A percentile compares a stretch with the other conserved stretches of the same genome.
Evolutionary conservation across 371 early-diverging fungal species (phyloP).

Genomic region (Dinochytrium kinnereticum): DNA sequence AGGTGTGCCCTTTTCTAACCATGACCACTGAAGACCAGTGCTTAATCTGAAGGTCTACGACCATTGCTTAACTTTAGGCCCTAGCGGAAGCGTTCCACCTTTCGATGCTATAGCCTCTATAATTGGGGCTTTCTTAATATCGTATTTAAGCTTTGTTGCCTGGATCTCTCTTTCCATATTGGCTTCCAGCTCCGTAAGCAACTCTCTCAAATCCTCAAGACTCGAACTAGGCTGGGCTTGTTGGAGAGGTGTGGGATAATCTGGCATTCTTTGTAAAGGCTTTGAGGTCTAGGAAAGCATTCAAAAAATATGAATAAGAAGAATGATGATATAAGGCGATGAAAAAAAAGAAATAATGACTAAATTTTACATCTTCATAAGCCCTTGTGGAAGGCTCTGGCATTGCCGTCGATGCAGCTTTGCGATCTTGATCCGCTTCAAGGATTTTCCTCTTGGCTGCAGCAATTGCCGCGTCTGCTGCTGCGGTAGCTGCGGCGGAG

Average conservation of each 20-base stretch:
- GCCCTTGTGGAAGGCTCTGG: neutral
- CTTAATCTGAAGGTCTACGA: no score
- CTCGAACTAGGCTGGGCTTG: neutral
- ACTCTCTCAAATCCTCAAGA: constrained; percentile 2
- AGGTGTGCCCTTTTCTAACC: neutral
- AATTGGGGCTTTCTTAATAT: constrained; percentile 38
- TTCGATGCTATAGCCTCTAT: constrained; percentile 41
- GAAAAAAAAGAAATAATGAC: neutral
- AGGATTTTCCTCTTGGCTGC: constrained; percentile 3
- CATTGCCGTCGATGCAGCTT: neutral
- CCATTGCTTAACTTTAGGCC: neutral
- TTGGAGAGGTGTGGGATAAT: neutral
- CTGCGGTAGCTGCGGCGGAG: neutral
- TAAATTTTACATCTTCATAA: neutral
- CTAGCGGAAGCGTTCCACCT: constrained; percentile 28
- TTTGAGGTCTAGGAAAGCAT: no score
- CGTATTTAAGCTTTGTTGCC: constrained; percentile 33
- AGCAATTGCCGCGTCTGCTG: constrained; percentile 10
- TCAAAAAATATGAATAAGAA: no score
- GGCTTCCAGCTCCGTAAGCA: constrained; percentile 35
- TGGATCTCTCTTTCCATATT: constrained; percentile 46
- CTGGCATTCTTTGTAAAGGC: neutral
- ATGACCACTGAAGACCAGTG: no score
- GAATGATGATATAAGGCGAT: no score
- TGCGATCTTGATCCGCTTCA: neutral